Evolutionary conservation across 2,329 filamentous ascomycete species (phyloP).

Genomic region (Pseudocercospora cruenta): DNA sequence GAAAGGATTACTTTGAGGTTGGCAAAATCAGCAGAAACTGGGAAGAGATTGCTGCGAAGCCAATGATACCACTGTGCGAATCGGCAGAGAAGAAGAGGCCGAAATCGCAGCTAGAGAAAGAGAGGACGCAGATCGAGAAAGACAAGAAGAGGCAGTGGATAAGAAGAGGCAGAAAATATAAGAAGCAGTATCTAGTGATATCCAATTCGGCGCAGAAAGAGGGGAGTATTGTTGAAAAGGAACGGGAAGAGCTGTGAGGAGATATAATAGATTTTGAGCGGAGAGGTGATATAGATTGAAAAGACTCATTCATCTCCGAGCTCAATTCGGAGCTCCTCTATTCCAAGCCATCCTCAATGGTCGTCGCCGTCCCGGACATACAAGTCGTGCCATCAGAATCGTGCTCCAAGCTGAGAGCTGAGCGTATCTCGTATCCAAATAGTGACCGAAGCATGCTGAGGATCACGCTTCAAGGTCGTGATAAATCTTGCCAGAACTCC

Average conservation of each 20-base stretch:
- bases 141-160: slow-evolving; percentile 14
- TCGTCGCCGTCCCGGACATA: neutral
- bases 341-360: neutral
- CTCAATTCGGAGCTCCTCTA: neutral
- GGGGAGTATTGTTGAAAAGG: neutral
- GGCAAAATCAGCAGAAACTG: slow-evolving; percentile 70
- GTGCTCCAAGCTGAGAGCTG: slow-evolving; percentile 8
- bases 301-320: neutral
- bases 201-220: neutral
- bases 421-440: neutral
- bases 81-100: slow-evolving; percentile 69
- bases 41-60: slow-evolving; percentile 62
- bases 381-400: neutral
- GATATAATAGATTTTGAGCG: neutral
- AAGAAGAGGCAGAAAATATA: slow-evolving; percentile 13
- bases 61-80: slow-evolving; percentile 47
- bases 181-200: neutral
- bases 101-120: slow-evolving; percentile 35
- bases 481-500: neutral
- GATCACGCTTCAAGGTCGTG: neutral
- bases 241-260: slow-evolving; percentile 3
- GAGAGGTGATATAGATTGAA: neutral
- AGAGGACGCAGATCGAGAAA: slow-evolving; percentile 17
- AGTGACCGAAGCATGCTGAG: neutral
- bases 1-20: slow-evolving; percentile 78